Base-by-base conservation (phyloP, 495 filamentous ascomycete species). In the Aspergillus kassunensis region DNA sequence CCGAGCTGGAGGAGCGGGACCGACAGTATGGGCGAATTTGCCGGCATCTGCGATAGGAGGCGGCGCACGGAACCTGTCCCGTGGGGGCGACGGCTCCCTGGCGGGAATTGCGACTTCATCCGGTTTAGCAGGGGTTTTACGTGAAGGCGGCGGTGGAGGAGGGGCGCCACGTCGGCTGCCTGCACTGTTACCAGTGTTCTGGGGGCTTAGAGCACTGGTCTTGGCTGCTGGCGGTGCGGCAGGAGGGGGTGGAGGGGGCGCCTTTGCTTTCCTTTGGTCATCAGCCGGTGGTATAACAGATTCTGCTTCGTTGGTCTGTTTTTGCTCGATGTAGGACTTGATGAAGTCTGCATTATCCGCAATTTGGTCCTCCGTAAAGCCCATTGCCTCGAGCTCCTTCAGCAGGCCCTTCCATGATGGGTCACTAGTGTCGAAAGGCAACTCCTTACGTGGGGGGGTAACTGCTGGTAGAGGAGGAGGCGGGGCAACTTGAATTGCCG, bases 331-430 rank as follows among this genome's bases (percentile, higher is more conserved):
- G 61, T 93, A 98, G 15, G 84, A 77, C 67, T 92, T 89, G 67
- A 97, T 98, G 58, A 97, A 97, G 46, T 96, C 92, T 34, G 90
- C 86, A 61, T 97, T 91, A 50, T 95, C 88, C 47, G 82, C 84
- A 50, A 97, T 93, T 58, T 93, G 86, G 62, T 96, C 92, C 60
- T 93, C 88, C 1, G 88, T 95, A 37, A 97, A 88, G 3, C 92
- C 93, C 84, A 96, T 90, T 23, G 80, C 72, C 58, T 83, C 74
- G 19, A 98, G 71, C 61, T 96, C 90, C 59, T 86, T 85, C 62
- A 96, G 78, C 35, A 95, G 78, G n/a, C 84, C 82, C 69, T 89
- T 83, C 81, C 88, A 92, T 31, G 83, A 78, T 0, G 90, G 90
- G 69, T 97, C 90, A 39, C 85, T 84, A 27, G 83, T 82, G 61